A percentile compares a stretch with the other conserved stretches of the same genome.
Evolutionary conservation across 2,329 filamentous ascomycete genomes (phyloP).

Genomic region (Rhytidhysteron rufulum): DNA sequence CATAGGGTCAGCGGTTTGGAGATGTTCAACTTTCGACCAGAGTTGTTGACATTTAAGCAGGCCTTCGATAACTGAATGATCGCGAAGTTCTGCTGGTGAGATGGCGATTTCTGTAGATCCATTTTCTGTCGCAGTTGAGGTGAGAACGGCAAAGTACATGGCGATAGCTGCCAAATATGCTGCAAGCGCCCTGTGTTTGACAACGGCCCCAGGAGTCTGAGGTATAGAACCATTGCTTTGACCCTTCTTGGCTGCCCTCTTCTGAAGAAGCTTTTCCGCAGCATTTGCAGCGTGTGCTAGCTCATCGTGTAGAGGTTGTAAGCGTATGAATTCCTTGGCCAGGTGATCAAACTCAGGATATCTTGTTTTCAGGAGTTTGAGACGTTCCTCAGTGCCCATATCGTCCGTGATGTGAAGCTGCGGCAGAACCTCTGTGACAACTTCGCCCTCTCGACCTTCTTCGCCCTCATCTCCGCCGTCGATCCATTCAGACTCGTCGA

Average conservation of each 20-base stretch:
- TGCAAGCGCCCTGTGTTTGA: conserved; percentile 76
- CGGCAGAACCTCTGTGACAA: conserved; percentile 83
- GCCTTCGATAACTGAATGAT: conserved; percentile 87
- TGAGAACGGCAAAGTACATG: conserved; percentile 94
- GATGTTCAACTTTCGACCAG: conserved; percentile 70
- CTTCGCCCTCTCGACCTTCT: conserved; percentile 47
- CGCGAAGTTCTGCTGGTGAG: conserved; percentile 73
- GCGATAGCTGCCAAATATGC: conserved; percentile 83
- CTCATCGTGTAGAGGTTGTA: conserved; percentile 61
- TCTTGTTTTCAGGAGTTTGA: conserved; percentile 70
- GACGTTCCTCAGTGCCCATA: conserved; percentile 70
- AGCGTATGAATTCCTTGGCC: conserved; percentile 70
- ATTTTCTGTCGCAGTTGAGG: conserved; percentile 64
- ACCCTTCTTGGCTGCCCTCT: conserved; percentile 20
- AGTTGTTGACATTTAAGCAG: conserved; percentile 74
- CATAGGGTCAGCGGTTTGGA: conserved; percentile 52
- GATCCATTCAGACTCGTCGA: conserved; percentile 85
- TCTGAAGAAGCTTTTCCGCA: conserved; percentile 44
- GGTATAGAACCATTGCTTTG: conserved; percentile 8
- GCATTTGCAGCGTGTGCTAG: conserved; percentile 57
- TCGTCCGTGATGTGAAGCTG: conserved; percentile 76
- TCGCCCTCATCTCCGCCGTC: conserved; percentile 46
- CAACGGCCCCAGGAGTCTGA: conserved; percentile 33
- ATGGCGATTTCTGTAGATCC: conserved; percentile 55
- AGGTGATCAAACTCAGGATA: conserved; percentile 93